phyloP scores from a whole-genome alignment of 257 asterid species.

The Rehmannia glutinosa region DNA sequence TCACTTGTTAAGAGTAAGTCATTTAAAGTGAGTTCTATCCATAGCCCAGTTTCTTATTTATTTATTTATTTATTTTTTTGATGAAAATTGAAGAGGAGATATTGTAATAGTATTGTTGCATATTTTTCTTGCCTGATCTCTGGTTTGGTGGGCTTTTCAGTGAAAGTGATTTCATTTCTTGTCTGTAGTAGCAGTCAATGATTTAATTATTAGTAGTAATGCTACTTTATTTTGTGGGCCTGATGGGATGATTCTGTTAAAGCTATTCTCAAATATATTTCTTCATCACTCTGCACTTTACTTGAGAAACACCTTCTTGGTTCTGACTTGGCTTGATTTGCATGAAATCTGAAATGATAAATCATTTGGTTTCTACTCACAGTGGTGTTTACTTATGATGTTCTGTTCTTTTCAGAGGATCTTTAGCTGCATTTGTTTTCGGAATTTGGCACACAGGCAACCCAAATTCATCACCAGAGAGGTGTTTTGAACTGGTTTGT shows the following conservation, averaged over 20 bases:
- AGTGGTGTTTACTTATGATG: constrained; percentile 9
- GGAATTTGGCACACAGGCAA: not conserved
- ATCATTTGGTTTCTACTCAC: too few species aligned
- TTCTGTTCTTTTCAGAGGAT: constrained; percentile 12
- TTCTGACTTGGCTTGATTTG: constrained; percentile 6
- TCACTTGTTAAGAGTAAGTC: not conserved
- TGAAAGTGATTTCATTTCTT: constrained; percentile 39
- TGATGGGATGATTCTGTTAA: constrained; percentile 26
- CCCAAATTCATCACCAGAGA: too few species aligned
- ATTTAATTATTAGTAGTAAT: constrained; percentile 23
- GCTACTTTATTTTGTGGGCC: constrained; percentile 46
- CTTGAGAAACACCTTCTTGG: constrained; percentile 12
- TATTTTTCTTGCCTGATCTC: constrained; percentile 10
- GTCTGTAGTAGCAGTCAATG: constrained; percentile 34
- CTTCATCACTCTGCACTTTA: constrained; percentile 13
- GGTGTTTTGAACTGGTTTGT: not conserved
- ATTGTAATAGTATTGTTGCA: constrained; percentile 5
- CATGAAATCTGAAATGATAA: constrained; percentile 16
- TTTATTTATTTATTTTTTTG: not conserved
- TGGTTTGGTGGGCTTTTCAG: constrained; percentile 39
- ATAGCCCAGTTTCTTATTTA: not conserved
- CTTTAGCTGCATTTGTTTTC: constrained; percentile 2
- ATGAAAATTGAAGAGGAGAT: constrained; percentile 22
- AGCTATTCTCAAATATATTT: constrained; percentile 8
- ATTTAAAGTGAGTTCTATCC: not conserved